Evolutionary conservation across 306 rosid species (phyloP), one percentile per base, ranked within the genome.

Genomic region (Astragalus membranaceus): DNA sequence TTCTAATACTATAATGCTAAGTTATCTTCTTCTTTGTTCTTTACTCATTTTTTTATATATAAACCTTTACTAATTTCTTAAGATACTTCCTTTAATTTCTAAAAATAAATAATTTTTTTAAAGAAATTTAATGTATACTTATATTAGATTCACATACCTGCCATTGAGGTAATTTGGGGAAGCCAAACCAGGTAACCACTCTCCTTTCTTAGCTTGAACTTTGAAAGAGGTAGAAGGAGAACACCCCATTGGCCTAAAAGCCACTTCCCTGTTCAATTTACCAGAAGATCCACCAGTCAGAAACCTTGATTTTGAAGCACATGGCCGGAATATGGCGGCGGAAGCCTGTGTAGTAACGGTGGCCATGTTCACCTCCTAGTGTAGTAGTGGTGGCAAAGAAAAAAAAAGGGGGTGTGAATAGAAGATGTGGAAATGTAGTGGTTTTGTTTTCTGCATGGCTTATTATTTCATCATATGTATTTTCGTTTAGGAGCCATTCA

Each of bases 131-230:
- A 26, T 26, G 30, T 56, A 10, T 4, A 11, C 11, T 30, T 12
- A 56, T 54, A 7, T 54, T 10, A 65, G 1, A 9, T 41, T 17
- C 1, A 44, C 37, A 10, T 81, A 95, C 99, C 91, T 85, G 76
- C 99, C 99, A 11, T 64, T 69, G 70, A 95, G 92, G 80, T 95
- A 91, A 36, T n/a, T 62, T 0, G 99, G 97, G 17, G 99, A 86
- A 29, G 97, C 52, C 79, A 91, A 80, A 16, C 99, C 99, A 0
- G 97, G 99, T n/a, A 95, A 29, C 99, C 99, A 95, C 66, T 87
- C 95, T 67, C 99, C 99, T 78, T 95, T 85, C 89, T 78, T 87
- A 16, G 99, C 99, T 82, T 86, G 72, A 49, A 95, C 91, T 75
- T 88, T 91, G 67, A 91, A 76, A 36, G 96, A 88, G 7, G 74